Conservation (phyloP, 1,284 basidiomycete species). For the Violaceomyces palustris region DNA sequence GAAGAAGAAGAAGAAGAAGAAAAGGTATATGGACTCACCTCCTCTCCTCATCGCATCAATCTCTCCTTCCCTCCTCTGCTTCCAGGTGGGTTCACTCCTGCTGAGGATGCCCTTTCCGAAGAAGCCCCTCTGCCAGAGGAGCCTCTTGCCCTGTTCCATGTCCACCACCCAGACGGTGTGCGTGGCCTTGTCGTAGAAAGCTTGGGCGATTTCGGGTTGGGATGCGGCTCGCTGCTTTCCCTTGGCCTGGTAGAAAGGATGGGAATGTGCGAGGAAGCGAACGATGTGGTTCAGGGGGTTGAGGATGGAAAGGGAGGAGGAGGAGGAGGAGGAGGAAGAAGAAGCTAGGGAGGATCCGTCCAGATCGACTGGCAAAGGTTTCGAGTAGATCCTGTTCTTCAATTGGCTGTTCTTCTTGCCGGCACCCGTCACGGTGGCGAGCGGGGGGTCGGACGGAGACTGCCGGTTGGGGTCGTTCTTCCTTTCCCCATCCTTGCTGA, state of each 20-base stretch:
- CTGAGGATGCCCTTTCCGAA: conserved; percentile 94
- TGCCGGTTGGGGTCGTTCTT: conserved; percentile 10
- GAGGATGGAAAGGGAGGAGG: too few species aligned
- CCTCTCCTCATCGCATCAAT: conserved; percentile 56
- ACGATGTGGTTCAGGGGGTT: too few species aligned
- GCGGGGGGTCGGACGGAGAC: conserved; percentile 2
- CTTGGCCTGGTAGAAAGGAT: too few species aligned
- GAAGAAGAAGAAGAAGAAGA: too few species aligned
- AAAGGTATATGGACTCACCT: conserved; percentile 5
- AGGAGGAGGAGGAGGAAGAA: neutral
- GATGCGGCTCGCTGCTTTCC: conserved; percentile 5
- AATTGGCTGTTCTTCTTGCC: conserved; percentile 37
- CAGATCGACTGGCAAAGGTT: conserved; percentile 25
- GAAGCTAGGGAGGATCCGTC: conserved; percentile 1
- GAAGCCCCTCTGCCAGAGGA: conserved; percentile 85
- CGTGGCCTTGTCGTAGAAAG: conserved; percentile 23
- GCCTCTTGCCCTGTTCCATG: conserved; percentile 20
- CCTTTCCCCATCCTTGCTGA: too few species aligned
- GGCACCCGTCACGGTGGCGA: conserved; percentile 27
- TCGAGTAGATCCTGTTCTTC: conserved; percentile 37
- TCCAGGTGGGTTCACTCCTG: conserved; percentile 90
- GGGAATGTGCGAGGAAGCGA: too few species aligned
- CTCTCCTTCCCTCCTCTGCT: conserved; percentile 51
- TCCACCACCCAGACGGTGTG: conserved; percentile 41
- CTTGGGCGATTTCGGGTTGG: too few species aligned